Evolutionary conservation across 805 yeast genomes (phyloP), one percentile per base, ranked within the genome.

Genomic region (Schizosaccharomyces cryophilus): DNA sequence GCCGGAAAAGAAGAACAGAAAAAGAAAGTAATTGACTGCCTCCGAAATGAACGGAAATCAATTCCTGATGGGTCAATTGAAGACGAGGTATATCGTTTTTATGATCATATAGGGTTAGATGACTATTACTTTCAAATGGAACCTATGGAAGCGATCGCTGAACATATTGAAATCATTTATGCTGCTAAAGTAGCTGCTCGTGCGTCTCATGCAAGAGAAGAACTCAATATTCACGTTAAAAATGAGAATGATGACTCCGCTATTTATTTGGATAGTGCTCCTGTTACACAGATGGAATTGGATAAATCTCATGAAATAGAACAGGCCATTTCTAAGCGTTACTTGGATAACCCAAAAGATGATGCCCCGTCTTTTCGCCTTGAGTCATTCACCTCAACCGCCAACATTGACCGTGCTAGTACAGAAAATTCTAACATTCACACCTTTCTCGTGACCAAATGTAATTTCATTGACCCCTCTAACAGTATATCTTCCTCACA

Each of bases 181-280:
- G 86, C 96, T 42, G 89, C 96, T 62, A 93, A 93, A 70, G 79
- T 93, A 61, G 93, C 90, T 66, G 95, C 95, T 6, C 86, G 78
- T 69, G 84, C 93, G 3, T 77, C 82, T 59, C 78, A 73, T 62
- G 74, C 76, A 24, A 45, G 26, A 68, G 65, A 72, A 69, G 73
- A 74, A 64, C 83, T 83, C 24, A 78, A 81, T 65, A 83, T 90
- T 65, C 86, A 83, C 64, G 86, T 87, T 70, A 83, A 83, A 69
- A 78, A 88, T 64, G 89, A 87, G 70, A 78, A 80, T 58, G 83
- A 80, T 19, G 89, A 85, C 69, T 95, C 87, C 68, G 96, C 96
- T 1, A 93, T 87, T 42, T 93, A 85, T 70, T 86, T 90, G 71
- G 69, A 81, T 94, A 42, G 75, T 81, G 17, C 70, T 72, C 26